A percentile compares a stretch with the other conserved stretches of the same genome.
Conservation (phyloP, 1,284 basidiomycete genomes). For the Microbotryum violaceum region DNA sequence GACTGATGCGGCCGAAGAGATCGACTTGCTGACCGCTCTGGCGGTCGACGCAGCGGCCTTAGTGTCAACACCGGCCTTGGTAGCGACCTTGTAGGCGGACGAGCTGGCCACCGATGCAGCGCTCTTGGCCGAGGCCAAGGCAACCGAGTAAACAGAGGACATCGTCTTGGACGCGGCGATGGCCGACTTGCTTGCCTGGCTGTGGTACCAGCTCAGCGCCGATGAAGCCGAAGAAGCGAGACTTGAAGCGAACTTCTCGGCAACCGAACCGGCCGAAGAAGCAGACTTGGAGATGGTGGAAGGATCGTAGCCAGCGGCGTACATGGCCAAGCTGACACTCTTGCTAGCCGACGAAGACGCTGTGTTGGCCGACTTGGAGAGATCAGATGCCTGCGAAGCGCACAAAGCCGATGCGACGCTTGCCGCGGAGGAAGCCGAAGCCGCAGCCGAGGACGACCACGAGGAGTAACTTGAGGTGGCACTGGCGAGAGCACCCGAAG, state of each 20-base stretch:
- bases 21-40: background rate
- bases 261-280: conserved; percentile 9
- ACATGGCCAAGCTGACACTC: conserved; percentile 9
- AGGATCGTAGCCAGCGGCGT: conserved; percentile 5
- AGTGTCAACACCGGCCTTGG: conserved; percentile 2
- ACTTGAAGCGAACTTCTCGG: conserved; percentile 3
- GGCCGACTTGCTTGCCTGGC: background rate
- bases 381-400: conserved; percentile 6
- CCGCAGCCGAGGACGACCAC: conserved; percentile 21
- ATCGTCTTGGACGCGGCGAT: background rate
- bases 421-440: conserved; percentile 22
- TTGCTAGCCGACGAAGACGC: conserved; percentile 17
- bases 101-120: background rate
- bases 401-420: conserved; percentile 13
- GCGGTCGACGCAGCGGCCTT: conserved; percentile 2
- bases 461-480: conserved; percentile 4
- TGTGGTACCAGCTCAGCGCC: background rate
- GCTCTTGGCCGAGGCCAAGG: background rate
- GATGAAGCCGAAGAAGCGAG: background rate
- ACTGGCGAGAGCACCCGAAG: background rate
- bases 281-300: conserved; percentile 10
- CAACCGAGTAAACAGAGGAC: background rate
- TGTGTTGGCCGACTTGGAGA: conserved; percentile 24
- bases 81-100: background rate
- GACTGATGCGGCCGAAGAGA: background rate